Evolutionary conservation across 306 rosid genomes (phyloP).

Genomic region (Cucumis melo): DNA sequence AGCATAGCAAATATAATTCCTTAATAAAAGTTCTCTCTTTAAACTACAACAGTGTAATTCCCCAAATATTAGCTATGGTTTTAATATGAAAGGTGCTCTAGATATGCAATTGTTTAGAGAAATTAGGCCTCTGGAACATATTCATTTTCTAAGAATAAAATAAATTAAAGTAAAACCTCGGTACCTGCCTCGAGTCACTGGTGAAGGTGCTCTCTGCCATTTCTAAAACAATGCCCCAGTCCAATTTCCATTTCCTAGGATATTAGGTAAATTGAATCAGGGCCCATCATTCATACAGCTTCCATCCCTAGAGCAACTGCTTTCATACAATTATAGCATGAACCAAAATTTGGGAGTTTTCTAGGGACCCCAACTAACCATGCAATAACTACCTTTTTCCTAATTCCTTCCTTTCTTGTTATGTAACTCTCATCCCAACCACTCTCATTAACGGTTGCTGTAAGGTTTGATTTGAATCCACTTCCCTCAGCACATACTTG

Average conservation of each 20-base stretch:
- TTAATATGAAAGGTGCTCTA: background rate
- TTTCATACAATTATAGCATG: background rate
- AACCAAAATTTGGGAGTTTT: background rate
- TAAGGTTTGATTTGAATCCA: background rate
- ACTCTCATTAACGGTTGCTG: background rate
- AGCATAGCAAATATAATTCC: background rate
- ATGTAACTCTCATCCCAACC: background rate
- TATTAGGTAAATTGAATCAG: background rate
- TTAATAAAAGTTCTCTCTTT: background rate
- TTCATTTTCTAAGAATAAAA: background rate
- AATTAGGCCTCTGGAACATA: background rate
- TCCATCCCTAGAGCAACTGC: background rate
- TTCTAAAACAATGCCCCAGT: background rate
- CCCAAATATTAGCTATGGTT: background rate
- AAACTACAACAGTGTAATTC: background rate
- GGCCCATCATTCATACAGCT: background rate
- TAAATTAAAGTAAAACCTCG: background rate
- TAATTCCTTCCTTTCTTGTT: background rate
- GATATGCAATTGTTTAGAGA: background rate
- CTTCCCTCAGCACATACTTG: background rate
- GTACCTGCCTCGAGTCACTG: background rate
- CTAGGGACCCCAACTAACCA: background rate
- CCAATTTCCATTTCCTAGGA: background rate
- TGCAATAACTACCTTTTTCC: background rate
- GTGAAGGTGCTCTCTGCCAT: background rate